Percentiles rank a stretch among this genome's conserved stretches.
These are phyloP conservation scores for Dendrocalamus sinicus DNA, from an alignment of 176 grass and related monocot species.

Conservation along the genomic window DNA sequence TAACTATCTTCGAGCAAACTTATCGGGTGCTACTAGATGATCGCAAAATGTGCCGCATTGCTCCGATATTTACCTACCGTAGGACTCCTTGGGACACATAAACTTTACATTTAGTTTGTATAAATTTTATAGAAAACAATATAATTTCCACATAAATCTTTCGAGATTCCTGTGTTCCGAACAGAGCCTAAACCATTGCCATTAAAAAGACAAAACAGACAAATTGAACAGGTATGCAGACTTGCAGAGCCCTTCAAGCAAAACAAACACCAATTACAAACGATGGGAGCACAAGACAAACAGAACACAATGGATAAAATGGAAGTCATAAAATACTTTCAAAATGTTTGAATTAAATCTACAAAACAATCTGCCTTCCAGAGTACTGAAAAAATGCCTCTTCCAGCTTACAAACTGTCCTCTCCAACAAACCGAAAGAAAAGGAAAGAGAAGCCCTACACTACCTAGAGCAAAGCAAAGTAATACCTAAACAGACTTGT, in stretches of 20 bases:
- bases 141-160: no score
- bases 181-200: no score
- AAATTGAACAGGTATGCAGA: neutral
- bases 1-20: neutral
- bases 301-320: neutral
- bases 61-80: neutral
- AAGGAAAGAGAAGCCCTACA: conserved; percentile 47
- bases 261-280: conserved; percentile 24
- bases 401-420: conserved; percentile 53
- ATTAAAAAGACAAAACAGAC: neutral
- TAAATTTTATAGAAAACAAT: no score
- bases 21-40: neutral
- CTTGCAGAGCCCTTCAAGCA: neutral
- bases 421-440: conserved; percentile 33
- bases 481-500: conserved; percentile 53
- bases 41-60: neutral
- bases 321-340: conserved; percentile 35
- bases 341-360: conserved; percentile 45
- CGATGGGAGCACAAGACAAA: conserved; percentile 19
- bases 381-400: conserved; percentile 63
- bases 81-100: no score
- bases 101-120: no score
- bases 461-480: conserved; percentile 45
- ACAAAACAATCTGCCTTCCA: conserved; percentile 59
- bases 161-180: no score